These are phyloP conservation scores for Mycena capillaripes DNA, from an alignment of 768 basidiomycete genomes.

Conservation along the genomic window DNA sequence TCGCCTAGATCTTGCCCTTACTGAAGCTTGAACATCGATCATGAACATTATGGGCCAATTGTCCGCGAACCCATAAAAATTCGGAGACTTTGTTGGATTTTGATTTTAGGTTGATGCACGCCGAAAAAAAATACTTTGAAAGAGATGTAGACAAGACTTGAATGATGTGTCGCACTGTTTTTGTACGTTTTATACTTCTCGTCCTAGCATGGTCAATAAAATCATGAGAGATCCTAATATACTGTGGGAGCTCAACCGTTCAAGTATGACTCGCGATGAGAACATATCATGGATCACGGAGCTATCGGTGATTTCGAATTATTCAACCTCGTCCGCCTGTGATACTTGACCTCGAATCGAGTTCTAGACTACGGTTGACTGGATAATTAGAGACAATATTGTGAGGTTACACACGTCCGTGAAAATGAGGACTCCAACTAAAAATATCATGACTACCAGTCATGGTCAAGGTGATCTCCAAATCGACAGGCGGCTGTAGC, in stretches of 20 bases:
- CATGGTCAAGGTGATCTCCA: too few relatives aligned
- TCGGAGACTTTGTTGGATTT: too few relatives aligned
- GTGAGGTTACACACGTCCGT: too few relatives aligned
- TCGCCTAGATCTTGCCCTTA: neutral
- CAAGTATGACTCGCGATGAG: constrained; percentile 22
- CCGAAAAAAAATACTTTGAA: neutral
- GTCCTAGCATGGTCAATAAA: neutral
- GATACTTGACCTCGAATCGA: too few relatives aligned
- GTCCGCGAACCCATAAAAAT: too few relatives aligned
- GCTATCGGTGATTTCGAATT: neutral
- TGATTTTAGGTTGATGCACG: neutral
- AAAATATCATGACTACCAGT: too few relatives aligned
- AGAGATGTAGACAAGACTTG: neutral
- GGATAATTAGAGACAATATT: too few relatives aligned
- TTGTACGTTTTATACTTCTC: constrained; percentile 13
- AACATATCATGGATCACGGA: constrained; percentile 13
- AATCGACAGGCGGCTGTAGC: too few relatives aligned
- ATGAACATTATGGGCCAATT: neutral
- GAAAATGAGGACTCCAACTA: too few relatives aligned
- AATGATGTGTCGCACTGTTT: neutral
- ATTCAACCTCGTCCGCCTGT: too few relatives aligned
- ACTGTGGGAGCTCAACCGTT: constrained; percentile 16
- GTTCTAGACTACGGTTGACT: too few relatives aligned
- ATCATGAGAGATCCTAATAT: constrained; percentile 18
- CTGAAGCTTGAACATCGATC: neutral